Base-by-base conservation (phyloP, 208 protist species). In the Leishmania turanica region DNA sequence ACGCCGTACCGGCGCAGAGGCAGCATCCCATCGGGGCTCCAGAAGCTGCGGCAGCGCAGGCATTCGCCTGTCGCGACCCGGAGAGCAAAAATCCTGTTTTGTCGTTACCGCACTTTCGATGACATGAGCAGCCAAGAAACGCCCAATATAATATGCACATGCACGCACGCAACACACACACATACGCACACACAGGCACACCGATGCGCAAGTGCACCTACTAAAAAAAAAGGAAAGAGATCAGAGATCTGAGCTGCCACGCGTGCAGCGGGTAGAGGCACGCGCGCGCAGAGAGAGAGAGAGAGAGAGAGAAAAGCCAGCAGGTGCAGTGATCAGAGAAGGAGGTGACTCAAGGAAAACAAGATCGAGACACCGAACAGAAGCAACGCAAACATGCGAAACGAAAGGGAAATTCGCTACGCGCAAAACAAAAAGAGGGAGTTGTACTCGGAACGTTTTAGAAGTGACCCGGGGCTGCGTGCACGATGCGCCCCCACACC, bases 401-500 rank as follows among this genome's bases (percentile, higher is more conserved):
- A 13, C 7, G 11, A 24, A 62, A 60, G 21, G 56, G 21, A 2
- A 9, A 1, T 53, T 0, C 68, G n/a, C 24, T 9, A 53, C 40
- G 1, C 66, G 47, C 27, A 65, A 64, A 64, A 64, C 27, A 45
- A 37, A 24, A 68, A 37, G 51, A 54, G 4, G 34, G 13, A 24
- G 31, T 40, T 37, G 65, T 15, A 19, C 47, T 4, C 21, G 7
- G 17, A 27, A 9, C 70, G 8, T 31, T 31, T 31, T 40, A 62
- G 34, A 40, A 24, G n/a, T 8, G 19, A 27, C 40, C 60, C 37
- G 17, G 56, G 9, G 21, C 21, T 8, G 51, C 51, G 13, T 62
- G 72, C 24, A 27, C 34, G 4, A 60, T 62, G 31, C 75, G 77
- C 1, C 78, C 85, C 79, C 80, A 92, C 60, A 75, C 54, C 78